Evolutionary conservation across 2,329 filamentous ascomycete genomes (phyloP).

Genomic region (Aureobasidium namibiae): DNA sequence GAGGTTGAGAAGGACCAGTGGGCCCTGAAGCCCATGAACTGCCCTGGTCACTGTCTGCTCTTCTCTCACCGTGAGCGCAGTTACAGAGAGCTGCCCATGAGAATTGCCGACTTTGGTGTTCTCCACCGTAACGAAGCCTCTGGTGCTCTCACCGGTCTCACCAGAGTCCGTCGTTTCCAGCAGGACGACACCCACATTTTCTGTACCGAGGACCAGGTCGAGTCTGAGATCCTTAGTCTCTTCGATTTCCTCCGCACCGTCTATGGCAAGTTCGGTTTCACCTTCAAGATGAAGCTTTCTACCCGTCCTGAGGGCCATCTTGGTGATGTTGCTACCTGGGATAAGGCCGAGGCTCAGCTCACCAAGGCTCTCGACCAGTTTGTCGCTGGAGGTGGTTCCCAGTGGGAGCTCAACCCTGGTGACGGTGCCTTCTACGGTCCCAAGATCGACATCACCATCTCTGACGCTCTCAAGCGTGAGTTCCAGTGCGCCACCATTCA

Average conservation of each 20-base stretch:
- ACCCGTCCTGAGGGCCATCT: slow-evolving; percentile 85
- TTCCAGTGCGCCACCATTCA: slow-evolving; percentile 92
- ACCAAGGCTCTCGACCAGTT: slow-evolving; percentile 74
- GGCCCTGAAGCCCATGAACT: slow-evolving; percentile 97
- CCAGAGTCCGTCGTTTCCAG: slow-evolving; percentile 85
- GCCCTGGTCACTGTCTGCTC: slow-evolving; percentile 85
- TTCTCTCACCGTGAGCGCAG: slow-evolving; percentile 76
- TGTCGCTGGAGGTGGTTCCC: slow-evolving; percentile 46
- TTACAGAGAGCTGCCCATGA: slow-evolving; percentile 82
- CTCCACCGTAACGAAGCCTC: slow-evolving; percentile 93
- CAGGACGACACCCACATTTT: slow-evolving; percentile 97
- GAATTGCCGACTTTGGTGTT: slow-evolving; percentile 92
- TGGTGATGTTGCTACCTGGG: slow-evolving; percentile 79
- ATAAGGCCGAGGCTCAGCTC: slow-evolving; percentile 76
- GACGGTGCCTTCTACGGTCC: slow-evolving; percentile 98
- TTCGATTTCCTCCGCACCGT: slow-evolving; percentile 82
- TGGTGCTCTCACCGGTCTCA: slow-evolving; percentile 82
- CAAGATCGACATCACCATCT: slow-evolving; percentile 96
- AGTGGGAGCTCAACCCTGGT: slow-evolving; percentile 87
- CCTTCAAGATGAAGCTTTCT: slow-evolving; percentile 90
- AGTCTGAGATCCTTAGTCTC: slow-evolving; percentile 66
- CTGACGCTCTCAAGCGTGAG: slow-evolving; percentile 75
- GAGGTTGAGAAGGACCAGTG: slow-evolving; percentile 74
- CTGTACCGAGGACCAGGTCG: slow-evolving; percentile 73
- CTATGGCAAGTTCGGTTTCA: slow-evolving; percentile 76